Conservation (phyloP, 352 stramenopile genomes). For the Phytophthora constricta region DNA sequence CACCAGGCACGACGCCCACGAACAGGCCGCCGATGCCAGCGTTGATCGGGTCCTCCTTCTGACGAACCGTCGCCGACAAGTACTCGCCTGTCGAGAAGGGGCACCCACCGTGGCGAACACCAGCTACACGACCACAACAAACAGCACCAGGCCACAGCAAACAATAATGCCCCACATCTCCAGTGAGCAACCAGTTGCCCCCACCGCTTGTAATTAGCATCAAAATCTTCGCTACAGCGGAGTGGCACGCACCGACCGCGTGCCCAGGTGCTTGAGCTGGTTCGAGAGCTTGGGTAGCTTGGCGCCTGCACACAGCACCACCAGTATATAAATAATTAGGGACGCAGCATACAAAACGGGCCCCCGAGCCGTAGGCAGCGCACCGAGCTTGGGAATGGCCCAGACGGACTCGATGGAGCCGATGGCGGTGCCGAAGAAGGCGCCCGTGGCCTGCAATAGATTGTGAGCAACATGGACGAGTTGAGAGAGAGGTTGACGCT, state of each 20-base stretch:
- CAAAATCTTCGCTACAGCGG: neutral
- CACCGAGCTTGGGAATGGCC: slow-evolving; percentile 88
- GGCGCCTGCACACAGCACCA: slow-evolving; percentile 43
- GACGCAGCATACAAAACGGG: too few species aligned
- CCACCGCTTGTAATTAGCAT: too few species aligned
- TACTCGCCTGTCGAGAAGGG: slow-evolving; percentile 79
- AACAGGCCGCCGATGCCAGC: slow-evolving; percentile 66
- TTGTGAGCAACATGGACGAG: neutral
- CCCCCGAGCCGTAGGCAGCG: slow-evolving; percentile 22
- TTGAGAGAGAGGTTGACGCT: neutral
- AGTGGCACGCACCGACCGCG: slow-evolving; percentile 57
- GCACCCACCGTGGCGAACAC: slow-evolving; percentile 72
- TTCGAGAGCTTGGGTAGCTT: slow-evolving; percentile 84
- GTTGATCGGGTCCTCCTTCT: slow-evolving; percentile 79
- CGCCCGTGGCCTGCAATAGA: slow-evolving; percentile 59
- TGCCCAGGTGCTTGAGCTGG: slow-evolving; percentile 83
- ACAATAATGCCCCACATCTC: neutral
- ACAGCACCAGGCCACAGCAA: neutral
- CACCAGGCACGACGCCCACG: slow-evolving; percentile 70
- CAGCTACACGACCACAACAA: slow-evolving; percentile 43
- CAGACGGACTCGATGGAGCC: slow-evolving; percentile 88
- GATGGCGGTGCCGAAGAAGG: slow-evolving; percentile 76
- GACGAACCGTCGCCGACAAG: slow-evolving; percentile 62
- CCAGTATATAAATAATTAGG: neutral
- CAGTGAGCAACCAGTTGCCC: slow-evolving; percentile 8